phyloP scores from a whole-genome alignment of 2,329 filamentous ascomycete species.

The Aureobasidium sp. region DNA sequence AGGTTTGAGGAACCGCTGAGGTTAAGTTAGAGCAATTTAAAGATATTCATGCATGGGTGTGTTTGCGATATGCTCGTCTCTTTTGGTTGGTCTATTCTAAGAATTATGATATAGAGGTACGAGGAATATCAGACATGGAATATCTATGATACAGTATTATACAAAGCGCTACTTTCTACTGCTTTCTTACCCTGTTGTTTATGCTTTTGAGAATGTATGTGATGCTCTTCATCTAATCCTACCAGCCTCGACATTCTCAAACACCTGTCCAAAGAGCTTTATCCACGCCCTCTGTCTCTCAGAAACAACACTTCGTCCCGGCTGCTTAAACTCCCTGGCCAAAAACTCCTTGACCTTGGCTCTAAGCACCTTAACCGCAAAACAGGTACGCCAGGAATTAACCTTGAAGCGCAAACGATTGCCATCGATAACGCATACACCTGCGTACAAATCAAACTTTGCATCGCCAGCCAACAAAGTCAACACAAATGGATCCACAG shows the following conservation, averaged over 20 bases:
- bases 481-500: slow-evolving; percentile 64
- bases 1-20: no score
- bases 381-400: slow-evolving; percentile 80
- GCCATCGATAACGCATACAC: slow-evolving; percentile 77
- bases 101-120: no score
- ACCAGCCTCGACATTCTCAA: slow-evolving; percentile 13
- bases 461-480: slow-evolving; percentile 80
- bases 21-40: no score
- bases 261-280: slow-evolving; percentile 24
- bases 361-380: slow-evolving; percentile 77
- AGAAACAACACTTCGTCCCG: slow-evolving; percentile 28
- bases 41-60: no score
- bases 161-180: no score
- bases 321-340: slow-evolving; percentile 56
- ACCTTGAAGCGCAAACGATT: slow-evolving; percentile 78
- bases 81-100: no score
- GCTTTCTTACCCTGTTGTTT: neutral
- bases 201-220: neutral
- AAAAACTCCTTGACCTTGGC: slow-evolving; percentile 67
- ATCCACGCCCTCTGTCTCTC: slow-evolving; percentile 35
- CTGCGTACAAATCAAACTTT: slow-evolving; percentile 82
- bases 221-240: neutral
- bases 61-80: no score
- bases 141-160: no score
- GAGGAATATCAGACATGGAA: no score